Percentiles rank a stretch among this genome's conserved stretches.
Conservation (phyloP, 2,329 filamentous ascomycete species). For the Pezicula neosporulosa region DNA sequence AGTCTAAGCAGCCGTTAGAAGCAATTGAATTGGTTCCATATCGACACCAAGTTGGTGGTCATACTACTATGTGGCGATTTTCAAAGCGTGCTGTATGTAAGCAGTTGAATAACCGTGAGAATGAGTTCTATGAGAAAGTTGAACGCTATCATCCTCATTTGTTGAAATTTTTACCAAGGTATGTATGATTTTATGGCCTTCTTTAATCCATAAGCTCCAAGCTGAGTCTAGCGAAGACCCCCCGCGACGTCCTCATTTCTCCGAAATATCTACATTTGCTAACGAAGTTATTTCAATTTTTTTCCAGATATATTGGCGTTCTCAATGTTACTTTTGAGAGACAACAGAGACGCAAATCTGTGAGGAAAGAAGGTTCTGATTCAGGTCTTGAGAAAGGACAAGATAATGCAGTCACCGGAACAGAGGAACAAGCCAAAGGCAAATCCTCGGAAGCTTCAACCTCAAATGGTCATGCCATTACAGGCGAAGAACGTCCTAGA, state of each 20-base stretch:
- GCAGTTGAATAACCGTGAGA: slow-evolving; percentile 95
- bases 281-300: slow-evolving; percentile 20
- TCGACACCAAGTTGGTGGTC: slow-evolving; percentile 94
- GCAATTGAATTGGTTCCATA: slow-evolving; percentile 97
- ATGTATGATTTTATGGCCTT: slow-evolving; percentile 25
- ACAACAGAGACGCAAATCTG: slow-evolving; percentile 63
- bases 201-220: slow-evolving; percentile 24
- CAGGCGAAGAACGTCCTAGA: slow-evolving; percentile 32
- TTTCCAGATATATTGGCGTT: slow-evolving; percentile 84
- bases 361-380: slow-evolving; percentile 46
- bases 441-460: neutral
- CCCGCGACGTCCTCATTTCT: slow-evolving; percentile 4
- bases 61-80: slow-evolving; percentile 94
- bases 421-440: slow-evolving; percentile 13
- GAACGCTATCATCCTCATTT: slow-evolving; percentile 88
- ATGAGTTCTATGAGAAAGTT: slow-evolving; percentile 97
- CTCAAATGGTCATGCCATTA: slow-evolving; percentile 20
- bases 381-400: slow-evolving; percentile 12
- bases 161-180: slow-evolving; percentile 86
- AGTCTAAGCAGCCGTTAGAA: slow-evolving; percentile 59
- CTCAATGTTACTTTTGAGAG: slow-evolving; percentile 95
- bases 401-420: slow-evolving; percentile 18
- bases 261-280: slow-evolving; percentile 8
- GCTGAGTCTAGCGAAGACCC: slow-evolving; percentile 21
- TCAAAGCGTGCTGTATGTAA: slow-evolving; percentile 95